phyloP scores from a whole-genome alignment of 2,329 filamentous ascomycete genomes.

The Fusarium luffae region DNA sequence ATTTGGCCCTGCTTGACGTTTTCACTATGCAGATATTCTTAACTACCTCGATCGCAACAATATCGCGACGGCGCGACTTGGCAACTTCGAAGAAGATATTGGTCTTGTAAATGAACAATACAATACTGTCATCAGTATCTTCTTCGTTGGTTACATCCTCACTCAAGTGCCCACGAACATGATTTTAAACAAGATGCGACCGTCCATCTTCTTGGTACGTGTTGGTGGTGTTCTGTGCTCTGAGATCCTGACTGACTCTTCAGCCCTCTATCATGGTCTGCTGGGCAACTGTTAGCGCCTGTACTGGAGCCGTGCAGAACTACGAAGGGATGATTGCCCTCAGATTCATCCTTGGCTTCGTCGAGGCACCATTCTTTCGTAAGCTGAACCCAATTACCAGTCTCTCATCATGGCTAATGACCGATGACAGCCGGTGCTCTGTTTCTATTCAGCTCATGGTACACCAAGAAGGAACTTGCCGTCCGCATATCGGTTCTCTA shows the following conservation, averaged over 20 bases:
- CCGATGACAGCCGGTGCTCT: not conserved
- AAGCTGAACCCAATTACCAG: not conserved
- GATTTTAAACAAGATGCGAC: conserved; percentile 57
- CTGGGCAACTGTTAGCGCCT: conserved; percentile 47
- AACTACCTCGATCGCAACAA: conserved; percentile 25
- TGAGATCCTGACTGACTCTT: not conserved
- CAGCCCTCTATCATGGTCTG: conserved; percentile 12
- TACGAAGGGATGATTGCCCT: conserved; percentile 12
- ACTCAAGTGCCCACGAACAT: not conserved
- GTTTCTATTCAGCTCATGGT: conserved; percentile 26
- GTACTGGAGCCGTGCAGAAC: conserved; percentile 39
- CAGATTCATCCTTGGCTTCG: conserved; percentile 19
- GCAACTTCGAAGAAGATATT: conserved; percentile 21
- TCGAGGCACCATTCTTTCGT: conserved; percentile 16
- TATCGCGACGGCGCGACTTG: conserved; percentile 24
- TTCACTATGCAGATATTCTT: not conserved
- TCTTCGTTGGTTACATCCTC: conserved; percentile 3
- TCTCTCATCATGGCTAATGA: no score
- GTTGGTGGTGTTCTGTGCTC: not conserved
- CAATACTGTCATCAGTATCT: conserved; percentile 52
- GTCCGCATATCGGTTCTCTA: conserved; percentile 75
- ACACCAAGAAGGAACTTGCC: conserved; percentile 68
- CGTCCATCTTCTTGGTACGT: conserved; percentile 53
- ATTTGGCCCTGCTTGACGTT: not conserved
- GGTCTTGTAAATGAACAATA: conserved; percentile 23